Evolutionary conservation across 106 monocot species (phyloP).

Genomic region (Dendrobium officinale): DNA sequence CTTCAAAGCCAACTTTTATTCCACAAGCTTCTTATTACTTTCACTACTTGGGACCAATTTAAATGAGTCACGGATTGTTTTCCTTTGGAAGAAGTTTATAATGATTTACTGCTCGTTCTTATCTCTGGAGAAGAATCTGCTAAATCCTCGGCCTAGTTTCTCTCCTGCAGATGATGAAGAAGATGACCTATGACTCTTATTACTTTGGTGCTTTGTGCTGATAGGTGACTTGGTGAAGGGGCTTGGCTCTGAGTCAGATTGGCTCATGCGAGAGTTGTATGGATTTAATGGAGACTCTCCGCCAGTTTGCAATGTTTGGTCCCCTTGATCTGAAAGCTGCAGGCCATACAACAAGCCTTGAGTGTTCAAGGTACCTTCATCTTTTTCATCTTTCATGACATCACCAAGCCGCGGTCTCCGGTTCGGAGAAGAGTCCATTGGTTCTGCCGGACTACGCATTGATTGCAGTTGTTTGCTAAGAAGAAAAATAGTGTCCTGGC

Average conservation of each 20-base stretch:
- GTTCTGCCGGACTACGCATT: slow-evolving; percentile 1
- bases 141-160: slow-evolving; percentile 8
- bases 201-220: slow-evolving; percentile 11
- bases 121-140: slow-evolving; percentile 16
- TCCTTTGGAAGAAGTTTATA: neutral
- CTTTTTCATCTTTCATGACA: neutral
- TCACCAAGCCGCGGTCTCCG: neutral
- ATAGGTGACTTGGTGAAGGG: neutral
- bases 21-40: neutral
- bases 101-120: slow-evolving; percentile 5
- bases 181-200: neutral
- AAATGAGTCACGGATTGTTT: no score
- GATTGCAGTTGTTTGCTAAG: slow-evolving; percentile 28
- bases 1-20: neutral
- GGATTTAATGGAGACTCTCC: slow-evolving; percentile 3
- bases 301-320: neutral
- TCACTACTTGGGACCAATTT: neutral
- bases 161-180: neutral
- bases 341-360: neutral
- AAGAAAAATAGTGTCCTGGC: slow-evolving; percentile 34
- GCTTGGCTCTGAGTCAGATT: neutral
- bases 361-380: neutral
- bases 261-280: slow-evolving; percentile 8
- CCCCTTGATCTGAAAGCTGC: neutral
- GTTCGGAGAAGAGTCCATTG: slow-evolving; percentile 4